These are phyloP conservation scores for Blastobotrys aristatus DNA, from an alignment of 1,139 yeast genomes.

Conservation along the genomic window DNA sequence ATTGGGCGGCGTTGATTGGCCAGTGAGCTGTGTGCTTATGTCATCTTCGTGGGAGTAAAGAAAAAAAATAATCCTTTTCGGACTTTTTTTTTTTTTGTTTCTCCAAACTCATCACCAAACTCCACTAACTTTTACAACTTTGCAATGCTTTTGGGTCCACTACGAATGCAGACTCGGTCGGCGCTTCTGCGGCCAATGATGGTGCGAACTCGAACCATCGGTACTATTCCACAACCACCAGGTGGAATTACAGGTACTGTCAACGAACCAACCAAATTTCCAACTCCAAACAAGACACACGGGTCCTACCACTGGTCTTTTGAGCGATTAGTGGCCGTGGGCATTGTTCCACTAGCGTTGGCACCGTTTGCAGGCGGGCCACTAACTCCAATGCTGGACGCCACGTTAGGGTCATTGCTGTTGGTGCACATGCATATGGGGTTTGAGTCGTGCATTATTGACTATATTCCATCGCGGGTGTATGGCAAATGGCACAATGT, in stretches of 20 bases:
- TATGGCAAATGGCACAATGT: conserved; percentile 66
- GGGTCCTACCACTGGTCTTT: conserved; percentile 90
- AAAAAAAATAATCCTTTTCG: background rate
- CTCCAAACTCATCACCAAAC: background rate
- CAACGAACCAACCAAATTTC: conserved; percentile 72
- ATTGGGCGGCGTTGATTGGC: no score
- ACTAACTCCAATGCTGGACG: conserved; percentile 63
- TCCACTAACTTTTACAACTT: background rate
- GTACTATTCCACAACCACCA: conserved; percentile 39
- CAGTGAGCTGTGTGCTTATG: no score
- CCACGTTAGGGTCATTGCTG: conserved; percentile 56
- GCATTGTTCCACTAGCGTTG: conserved; percentile 68
- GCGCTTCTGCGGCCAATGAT: background rate
- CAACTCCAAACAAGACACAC: conserved; percentile 55
- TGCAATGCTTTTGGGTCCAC: background rate
- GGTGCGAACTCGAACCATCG: conserved; percentile 37
- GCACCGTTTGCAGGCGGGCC: conserved; percentile 67
- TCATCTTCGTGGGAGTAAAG: background rate
- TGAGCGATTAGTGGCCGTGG: conserved; percentile 63
- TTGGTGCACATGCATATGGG: conserved; percentile 78
- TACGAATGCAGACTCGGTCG: conserved; percentile 2
- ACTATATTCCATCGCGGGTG: conserved; percentile 81
- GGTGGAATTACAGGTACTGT: conserved; percentile 51
- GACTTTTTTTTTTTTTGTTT: background rate
- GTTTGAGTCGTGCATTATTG: conserved; percentile 78